Conservation (phyloP, 2,329 filamentous ascomycete genomes). For the Penicillium polonicum region DNA sequence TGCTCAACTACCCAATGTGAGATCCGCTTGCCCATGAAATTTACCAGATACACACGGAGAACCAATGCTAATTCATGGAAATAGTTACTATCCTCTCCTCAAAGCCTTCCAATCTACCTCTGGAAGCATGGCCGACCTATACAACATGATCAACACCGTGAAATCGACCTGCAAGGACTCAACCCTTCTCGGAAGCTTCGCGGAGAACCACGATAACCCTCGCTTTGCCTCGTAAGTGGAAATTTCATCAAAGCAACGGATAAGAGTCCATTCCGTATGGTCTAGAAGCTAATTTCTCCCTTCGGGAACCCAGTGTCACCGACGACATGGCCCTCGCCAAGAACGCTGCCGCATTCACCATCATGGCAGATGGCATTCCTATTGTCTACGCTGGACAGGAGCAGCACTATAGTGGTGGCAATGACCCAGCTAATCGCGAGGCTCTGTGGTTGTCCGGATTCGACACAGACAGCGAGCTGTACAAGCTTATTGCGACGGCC, state of each 20-base stretch:
- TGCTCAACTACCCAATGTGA: slow-evolving; percentile 50
- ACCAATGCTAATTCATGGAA: not conserved
- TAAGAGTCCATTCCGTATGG: not conserved
- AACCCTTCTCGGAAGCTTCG: slow-evolving; percentile 52
- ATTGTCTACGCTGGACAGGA: slow-evolving; percentile 67
- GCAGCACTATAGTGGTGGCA: slow-evolving; percentile 56
- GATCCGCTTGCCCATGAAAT: not conserved
- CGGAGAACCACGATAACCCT: slow-evolving; percentile 61
- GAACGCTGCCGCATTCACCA: slow-evolving; percentile 60
- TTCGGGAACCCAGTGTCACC: slow-evolving; percentile 20
- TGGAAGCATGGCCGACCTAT: slow-evolving; percentile 34
- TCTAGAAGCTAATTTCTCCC: not conserved
- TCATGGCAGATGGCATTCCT: slow-evolving; percentile 60
- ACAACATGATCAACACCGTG: slow-evolving; percentile 33
- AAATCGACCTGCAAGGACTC: slow-evolving; percentile 42
- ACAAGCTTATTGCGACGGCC: slow-evolving; percentile 47
- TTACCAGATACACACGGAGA: not conserved
- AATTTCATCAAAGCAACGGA: not conserved
- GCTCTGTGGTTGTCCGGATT: slow-evolving; percentile 58
- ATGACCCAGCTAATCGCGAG: slow-evolving; percentile 52
- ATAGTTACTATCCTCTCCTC: slow-evolving; percentile 29
- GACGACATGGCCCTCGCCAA: slow-evolving; percentile 49
- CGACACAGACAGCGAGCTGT: slow-evolving; percentile 48
- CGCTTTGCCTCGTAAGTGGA: slow-evolving; percentile 47
- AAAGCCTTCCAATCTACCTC: slow-evolving; percentile 32